Base-by-base conservation (phyloP, 2,329 filamentous ascomycete genomes). In the Fusarium sublunatum region DNA sequence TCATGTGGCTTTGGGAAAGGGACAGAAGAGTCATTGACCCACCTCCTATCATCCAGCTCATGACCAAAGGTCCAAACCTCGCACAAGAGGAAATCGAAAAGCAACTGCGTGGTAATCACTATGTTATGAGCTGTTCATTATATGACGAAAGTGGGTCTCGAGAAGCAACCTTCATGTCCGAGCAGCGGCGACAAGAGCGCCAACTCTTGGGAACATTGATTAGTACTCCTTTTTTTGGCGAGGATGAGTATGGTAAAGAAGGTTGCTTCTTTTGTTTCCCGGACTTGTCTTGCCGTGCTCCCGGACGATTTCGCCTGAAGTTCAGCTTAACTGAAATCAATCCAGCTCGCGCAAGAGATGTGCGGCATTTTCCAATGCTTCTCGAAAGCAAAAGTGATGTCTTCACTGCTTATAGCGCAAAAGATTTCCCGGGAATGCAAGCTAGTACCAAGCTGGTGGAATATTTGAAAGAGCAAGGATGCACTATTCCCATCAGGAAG, bases 191-290 rank as follows among this genome's bases (percentile, higher is more conserved):
- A 40, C 87, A 90, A 55, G 91, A 91, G 60, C 85, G 91, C 41
- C 83, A 91, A 25, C 79, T 95, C 36, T 94, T 94, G 90, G 91
- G 91, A 15, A 91, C 90, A 7, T 78, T 92, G 7, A 90, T 93
- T 4, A 87, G 89, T 7, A 91, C 89, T 1, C 89, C 91, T 0
- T 93, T 92, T 65, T 86, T 91, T 6, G 91, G 90, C 7, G 82
- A 86, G 50, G 91, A 95, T 72, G 91, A 94, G 70, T 81, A 87
- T 49, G 86, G 87, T 49, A 76, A 85, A 22, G 89, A 92, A 62
- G 91, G 91, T 2, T 92, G 89, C 71, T 95, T 94, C 80, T 95
- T 94, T 75, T 92, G 90, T 73, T 95, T 95, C 72, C 89, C 91
- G 0, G 91, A 95, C 72, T 81, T 95, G 19, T 93, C 90, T 4